Conservation (phyloP, 2,329 filamentous ascomycete genomes). For the Diplodia intermedia region DNA sequence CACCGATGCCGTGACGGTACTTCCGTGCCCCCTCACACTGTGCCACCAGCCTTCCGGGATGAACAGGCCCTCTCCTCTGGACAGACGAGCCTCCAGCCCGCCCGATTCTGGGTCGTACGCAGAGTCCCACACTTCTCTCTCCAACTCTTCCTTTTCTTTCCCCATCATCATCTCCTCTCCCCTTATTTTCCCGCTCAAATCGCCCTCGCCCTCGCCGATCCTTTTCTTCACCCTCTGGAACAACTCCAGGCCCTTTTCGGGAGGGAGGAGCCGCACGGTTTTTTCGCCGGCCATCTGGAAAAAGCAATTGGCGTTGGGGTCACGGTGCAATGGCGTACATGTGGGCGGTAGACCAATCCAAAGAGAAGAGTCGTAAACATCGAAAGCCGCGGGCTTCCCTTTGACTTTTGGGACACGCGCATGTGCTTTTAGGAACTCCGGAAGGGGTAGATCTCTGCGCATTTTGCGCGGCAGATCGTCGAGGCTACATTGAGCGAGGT, state of each 20-base stretch:
- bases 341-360: constrained; percentile 90
- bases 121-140: constrained; percentile 72
- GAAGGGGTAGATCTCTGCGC: constrained; percentile 66
- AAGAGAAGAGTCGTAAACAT: constrained; percentile 84
- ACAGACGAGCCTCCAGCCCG: constrained; percentile 56
- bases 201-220: constrained; percentile 8
- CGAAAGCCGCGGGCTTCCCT: constrained; percentile 68
- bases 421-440: constrained; percentile 53
- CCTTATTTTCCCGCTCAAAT: constrained; percentile 62
- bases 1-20: constrained; percentile 64
- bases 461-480: constrained; percentile 69
- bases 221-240: constrained; percentile 56
- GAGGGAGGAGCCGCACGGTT: constrained; percentile 72
- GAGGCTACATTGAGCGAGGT: constrained; percentile 84
- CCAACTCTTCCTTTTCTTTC: constrained; percentile 69
- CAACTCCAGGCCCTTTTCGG: constrained; percentile 68
- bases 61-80: constrained; percentile 74
- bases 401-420: not conserved
- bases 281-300: constrained; percentile 81
- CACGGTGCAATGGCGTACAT: constrained; percentile 87
- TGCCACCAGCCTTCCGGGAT: constrained; percentile 90
- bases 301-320: constrained; percentile 94
- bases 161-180: constrained; percentile 93
- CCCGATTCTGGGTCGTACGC: constrained; percentile 35
- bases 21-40: constrained; percentile 71